Percentiles rank a stretch among this genome's conserved stretches.
phyloP scores from a whole-genome alignment of 225 moss, liverwort and hornwort species.

The Ulota crispa region DNA sequence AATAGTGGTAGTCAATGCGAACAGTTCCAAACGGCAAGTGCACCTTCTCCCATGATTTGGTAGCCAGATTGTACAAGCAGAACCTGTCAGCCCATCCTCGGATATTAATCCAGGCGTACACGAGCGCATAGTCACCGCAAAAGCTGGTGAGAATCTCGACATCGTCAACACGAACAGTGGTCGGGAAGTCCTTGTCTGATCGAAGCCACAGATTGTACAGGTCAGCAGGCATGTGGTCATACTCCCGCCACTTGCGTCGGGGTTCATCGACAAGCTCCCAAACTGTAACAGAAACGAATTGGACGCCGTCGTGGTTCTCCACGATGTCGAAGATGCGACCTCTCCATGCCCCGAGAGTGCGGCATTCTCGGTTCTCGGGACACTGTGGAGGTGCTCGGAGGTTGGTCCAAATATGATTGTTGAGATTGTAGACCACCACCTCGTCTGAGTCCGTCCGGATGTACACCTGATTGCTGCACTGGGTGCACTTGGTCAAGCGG shows the following conservation, averaged over 20 bases:
- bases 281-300: conserved; percentile 22
- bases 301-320: conserved; percentile 16
- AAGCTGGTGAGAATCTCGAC: conserved; percentile 35
- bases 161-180: conserved; percentile 25
- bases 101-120: conserved; percentile 34
- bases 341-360: conserved; percentile 32
- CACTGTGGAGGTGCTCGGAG: conserved; percentile 20
- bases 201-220: conserved; percentile 28
- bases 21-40: conserved; percentile 31
- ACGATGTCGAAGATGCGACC: conserved; percentile 27
- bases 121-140: conserved; percentile 24
- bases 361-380: conserved; percentile 23
- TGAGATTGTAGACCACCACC: conserved; percentile 26
- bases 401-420: conserved; percentile 20
- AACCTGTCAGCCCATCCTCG: conserved; percentile 32
- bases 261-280: conserved; percentile 34
- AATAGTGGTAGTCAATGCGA: conserved; percentile 35
- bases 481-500: conserved; percentile 23
- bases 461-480: conserved; percentile 28
- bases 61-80: conserved; percentile 33
- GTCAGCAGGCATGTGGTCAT: conserved; percentile 28
- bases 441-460: conserved; percentile 25
- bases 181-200: conserved; percentile 31
- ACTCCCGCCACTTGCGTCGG: conserved; percentile 25
- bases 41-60: conserved; percentile 35